Base-by-base conservation (phyloP, 2,329 filamentous ascomycete species). In the Calonectria crousiana region DNA sequence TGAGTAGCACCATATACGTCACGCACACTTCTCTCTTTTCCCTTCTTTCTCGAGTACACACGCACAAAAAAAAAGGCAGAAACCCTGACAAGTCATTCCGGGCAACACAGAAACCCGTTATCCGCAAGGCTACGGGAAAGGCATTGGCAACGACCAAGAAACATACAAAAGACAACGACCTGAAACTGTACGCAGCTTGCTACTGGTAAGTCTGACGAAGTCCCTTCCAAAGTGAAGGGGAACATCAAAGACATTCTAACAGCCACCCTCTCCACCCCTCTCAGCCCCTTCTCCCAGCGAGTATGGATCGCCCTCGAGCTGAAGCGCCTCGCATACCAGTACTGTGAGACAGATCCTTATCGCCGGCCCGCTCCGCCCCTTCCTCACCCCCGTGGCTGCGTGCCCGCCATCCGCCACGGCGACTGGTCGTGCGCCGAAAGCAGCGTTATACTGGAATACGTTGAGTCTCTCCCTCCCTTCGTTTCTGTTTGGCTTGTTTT, bases 271-370 rank as follows among this genome's bases (percentile, higher is more conserved):
- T 23, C 3, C 20, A 20, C 3, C 13, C 11, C 32, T 4, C 10
- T 18, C 56, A 94, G 93, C 81, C 95, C 95, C 32, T 97, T 96
- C 82, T 95, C 95, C 1, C 95, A 97, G 82, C 92, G 95, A 23
- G 94, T 97, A 32, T 98, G 95, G 95, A 97, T 98, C 76, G 94
- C 95, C 1, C 88, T 98, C 44, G 95, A 98, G 83, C 88, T 92
- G 79, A 97, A 97, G 83, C 90, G 91, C 23, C 88, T 97, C 11
- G 87, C 90, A 47, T 98, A 98, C 82, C 94, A 97, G 82, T 98
- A 97, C 84, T 93, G 95, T 79, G 95, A 98, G 84, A 92, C 95
- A 58, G 94, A 97, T 80, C 94, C 95, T 10, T 95, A 95, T 82
- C 91, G 92, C 78, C 94, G 94, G 75, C 94, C 92, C 5, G 83